phyloP scores from a whole-genome alignment of 805 yeast species.

The Grigorovia transvaalensis region DNA sequence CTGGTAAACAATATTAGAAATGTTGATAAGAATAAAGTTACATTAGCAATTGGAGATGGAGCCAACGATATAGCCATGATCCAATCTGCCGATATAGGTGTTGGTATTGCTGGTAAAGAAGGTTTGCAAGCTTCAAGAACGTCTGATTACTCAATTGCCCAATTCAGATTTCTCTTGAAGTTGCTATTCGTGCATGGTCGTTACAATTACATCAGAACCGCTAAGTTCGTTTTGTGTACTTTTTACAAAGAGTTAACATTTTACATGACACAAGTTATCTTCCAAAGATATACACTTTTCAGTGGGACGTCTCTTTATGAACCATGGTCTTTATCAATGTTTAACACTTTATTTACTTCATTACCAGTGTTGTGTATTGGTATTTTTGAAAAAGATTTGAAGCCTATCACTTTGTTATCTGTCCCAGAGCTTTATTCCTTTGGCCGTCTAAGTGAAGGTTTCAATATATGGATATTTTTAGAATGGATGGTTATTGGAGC shows the following conservation, averaged over 20 bases:
- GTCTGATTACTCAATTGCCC: conserved; percentile 91
- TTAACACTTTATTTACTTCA: conserved; percentile 89
- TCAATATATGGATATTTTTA: conserved; percentile 58
- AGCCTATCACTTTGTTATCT: conserved; percentile 79
- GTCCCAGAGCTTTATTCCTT: conserved; percentile 80
- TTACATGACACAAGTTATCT: conserved; percentile 78
- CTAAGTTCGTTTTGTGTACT: conserved; percentile 85
- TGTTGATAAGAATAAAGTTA: conserved; percentile 59
- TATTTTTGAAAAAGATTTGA: conserved; percentile 86
- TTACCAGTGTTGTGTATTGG: conserved; percentile 87
- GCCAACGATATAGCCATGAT: conserved; percentile 99
- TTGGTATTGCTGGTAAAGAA: conserved; percentile 95
- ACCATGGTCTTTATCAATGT: conserved; percentile 95
- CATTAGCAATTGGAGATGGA: conserved; percentile 96
- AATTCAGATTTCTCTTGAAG: conserved; percentile 75
- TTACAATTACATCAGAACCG: conserved; percentile 85
- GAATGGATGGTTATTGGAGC: conserved; percentile 75
- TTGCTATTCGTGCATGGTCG: conserved; percentile 88
- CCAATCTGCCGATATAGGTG: conserved; percentile 95
- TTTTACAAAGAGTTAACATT: conserved; percentile 90
- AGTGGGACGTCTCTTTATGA: conserved; percentile 92
- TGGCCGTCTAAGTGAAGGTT: conserved; percentile 66
- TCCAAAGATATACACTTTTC: conserved; percentile 76
- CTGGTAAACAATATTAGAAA: conserved; percentile 77
- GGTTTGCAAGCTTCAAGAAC: conserved; percentile 95